phyloP scores from a whole-genome alignment of 257 asterid genomes.

The Striga asiatica region DNA sequence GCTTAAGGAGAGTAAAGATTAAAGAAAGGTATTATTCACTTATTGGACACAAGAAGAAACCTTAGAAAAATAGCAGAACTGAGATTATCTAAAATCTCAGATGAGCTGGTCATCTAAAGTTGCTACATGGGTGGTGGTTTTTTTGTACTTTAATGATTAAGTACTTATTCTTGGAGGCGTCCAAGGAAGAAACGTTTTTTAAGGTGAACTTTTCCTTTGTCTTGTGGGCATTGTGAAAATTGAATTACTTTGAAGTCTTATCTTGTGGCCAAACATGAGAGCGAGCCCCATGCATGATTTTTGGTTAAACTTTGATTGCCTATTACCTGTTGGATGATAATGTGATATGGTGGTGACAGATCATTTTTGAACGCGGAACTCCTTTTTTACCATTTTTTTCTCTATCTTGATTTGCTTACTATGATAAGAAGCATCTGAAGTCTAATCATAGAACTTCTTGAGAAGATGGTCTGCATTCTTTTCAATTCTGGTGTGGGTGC shows the following conservation, averaged over 20 bases:
- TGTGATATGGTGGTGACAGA: conserved; percentile 12
- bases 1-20: too few species aligned
- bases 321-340: conserved; percentile 10
- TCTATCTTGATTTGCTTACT: too few species aligned
- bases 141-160: conserved; percentile 21
- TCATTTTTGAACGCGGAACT: conserved; percentile 17
- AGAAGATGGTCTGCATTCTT: too few species aligned
- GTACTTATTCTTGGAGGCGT: conserved; percentile 24
- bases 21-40: too few species aligned
- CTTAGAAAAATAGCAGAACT: conserved; percentile 18
- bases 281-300: conserved; percentile 19
- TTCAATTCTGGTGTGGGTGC: too few species aligned
- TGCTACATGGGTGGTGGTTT: conserved; percentile 16
- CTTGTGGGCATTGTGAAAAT: conserved; percentile 22
- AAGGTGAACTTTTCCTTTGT: conserved; percentile 19
- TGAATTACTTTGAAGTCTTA: conserved; percentile 7
- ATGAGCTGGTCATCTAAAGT: conserved; percentile 15
- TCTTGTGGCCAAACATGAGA: conserved; percentile 21
- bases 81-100: conserved; percentile 14
- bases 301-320: conserved; percentile 17
- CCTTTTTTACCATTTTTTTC: too few species aligned
- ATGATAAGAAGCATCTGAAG: too few species aligned
- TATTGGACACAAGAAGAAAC: conserved; percentile 19
- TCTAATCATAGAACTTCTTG: too few species aligned
- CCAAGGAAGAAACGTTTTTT: conserved; percentile 17